Evolutionary conservation across 2,329 filamentous ascomycete genomes (phyloP).

Genomic region (Metarhizium robertsii): DNA sequence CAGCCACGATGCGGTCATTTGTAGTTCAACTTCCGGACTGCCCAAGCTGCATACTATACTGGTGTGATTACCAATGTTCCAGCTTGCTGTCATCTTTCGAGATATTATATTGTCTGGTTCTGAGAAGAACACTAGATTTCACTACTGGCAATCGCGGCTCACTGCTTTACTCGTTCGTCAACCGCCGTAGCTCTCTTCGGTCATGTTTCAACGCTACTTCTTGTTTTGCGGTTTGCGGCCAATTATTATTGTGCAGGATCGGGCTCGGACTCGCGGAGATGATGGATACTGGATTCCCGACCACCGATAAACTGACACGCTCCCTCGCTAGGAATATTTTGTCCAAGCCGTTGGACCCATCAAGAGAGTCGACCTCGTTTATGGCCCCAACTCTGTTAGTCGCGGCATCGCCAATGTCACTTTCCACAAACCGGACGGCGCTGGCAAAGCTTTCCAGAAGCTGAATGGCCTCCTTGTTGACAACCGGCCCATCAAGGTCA

Average conservation of each 20-base stretch:
- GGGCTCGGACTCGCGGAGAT: constrained; percentile 14
- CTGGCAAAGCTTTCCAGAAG: constrained; percentile 72
- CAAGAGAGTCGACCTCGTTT: constrained; percentile 84
- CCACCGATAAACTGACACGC: constrained; percentile 55
- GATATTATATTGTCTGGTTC: background rate
- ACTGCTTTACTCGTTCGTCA: constrained; percentile 9
- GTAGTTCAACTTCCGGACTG: background rate
- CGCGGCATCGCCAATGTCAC: constrained; percentile 86
- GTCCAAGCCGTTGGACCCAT: constrained; percentile 76
- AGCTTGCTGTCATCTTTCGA: background rate
- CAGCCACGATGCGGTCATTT: background rate
- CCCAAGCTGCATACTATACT: background rate
- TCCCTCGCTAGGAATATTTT: constrained; percentile 86
- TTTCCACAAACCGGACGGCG: constrained; percentile 73
- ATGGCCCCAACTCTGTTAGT: constrained; percentile 86
- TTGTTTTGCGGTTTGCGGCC: background rate
- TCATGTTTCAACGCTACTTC: background rate
- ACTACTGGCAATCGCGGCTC: constrained; percentile 3
- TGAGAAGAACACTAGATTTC: background rate
- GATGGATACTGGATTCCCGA: constrained; percentile 9
- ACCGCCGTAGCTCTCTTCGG: background rate
- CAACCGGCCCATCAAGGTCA: constrained; percentile 78
- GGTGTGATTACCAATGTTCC: background rate
- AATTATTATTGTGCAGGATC: constrained; percentile 15
- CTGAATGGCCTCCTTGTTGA: constrained; percentile 89